Evolutionary conservation across 192 early-diverging fungal genomes (phyloP).

Genomic region (Entrophospora sp.): DNA sequence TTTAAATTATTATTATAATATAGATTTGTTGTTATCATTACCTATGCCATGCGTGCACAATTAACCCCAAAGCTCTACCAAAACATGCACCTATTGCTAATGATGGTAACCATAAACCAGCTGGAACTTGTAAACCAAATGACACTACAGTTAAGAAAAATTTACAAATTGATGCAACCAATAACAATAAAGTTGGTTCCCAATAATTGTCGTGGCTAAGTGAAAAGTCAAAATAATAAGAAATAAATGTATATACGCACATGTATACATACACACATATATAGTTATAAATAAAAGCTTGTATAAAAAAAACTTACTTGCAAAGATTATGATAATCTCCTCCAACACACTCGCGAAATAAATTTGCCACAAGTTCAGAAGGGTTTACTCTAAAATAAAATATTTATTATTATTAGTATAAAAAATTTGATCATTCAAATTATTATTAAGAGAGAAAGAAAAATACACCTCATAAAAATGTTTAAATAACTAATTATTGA

Average conservation of each 20-base stretch:
- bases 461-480: slow-evolving; percentile 60
- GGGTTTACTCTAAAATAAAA: slow-evolving; percentile 55
- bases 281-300: no score
- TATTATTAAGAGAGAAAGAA: not conserved
- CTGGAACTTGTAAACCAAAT: slow-evolving; percentile 68
- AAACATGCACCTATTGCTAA: slow-evolving; percentile 89
- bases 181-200: slow-evolving; percentile 40
- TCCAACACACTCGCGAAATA: slow-evolving; percentile 83
- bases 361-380: slow-evolving; percentile 74
- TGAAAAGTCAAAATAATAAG: no score
- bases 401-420: not conserved
- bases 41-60: slow-evolving; percentile 65
- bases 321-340: slow-evolving; percentile 45
- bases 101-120: slow-evolving; percentile 77
- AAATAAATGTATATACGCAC: no score
- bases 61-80: slow-evolving; percentile 83
- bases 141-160: slow-evolving; percentile 58
- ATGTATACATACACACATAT: no score
- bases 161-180: slow-evolving; percentile 54
- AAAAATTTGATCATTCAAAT: not conserved
- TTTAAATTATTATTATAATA: slow-evolving; percentile 17
- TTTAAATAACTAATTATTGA: slow-evolving; percentile 68
- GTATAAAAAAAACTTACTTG: slow-evolving; percentile 41
- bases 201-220: slow-evolving; percentile 33
- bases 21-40: not conserved